Percentiles rank a stretch among this genome's conserved stretches.
phyloP scores from a whole-genome alignment of 2,329 filamentous ascomycete species.

The Paraphoma sp. region DNA sequence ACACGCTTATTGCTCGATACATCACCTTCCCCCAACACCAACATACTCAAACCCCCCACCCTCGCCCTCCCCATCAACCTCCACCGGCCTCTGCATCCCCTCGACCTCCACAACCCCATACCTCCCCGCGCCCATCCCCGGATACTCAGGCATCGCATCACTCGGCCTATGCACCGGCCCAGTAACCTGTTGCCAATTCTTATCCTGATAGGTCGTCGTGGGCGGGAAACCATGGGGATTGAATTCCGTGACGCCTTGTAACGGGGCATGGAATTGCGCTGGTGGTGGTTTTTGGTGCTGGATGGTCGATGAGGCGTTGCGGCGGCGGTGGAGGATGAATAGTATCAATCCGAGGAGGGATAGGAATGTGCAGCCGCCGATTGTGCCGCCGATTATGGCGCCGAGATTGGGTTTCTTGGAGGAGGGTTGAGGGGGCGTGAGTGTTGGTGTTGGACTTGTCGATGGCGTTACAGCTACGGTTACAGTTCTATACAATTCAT shows the following conservation, averaged over 20 bases:
- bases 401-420: slow-evolving; percentile 25
- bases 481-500: slow-evolving; percentile 2
- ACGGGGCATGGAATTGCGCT: background rate
- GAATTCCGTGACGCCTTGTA: slow-evolving; percentile 9
- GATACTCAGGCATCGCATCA: slow-evolving; percentile 8
- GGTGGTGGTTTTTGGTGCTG: background rate
- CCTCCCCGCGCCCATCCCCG: slow-evolving; percentile 4
- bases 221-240: slow-evolving; percentile 12
- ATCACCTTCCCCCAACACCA: background rate
- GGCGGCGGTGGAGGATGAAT: slow-evolving; percentile 28
- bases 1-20: too few species aligned
- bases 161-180: slow-evolving; percentile 2
- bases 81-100: slow-evolving; percentile 12
- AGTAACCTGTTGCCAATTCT: slow-evolving; percentile 6
- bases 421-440: background rate
- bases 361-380: slow-evolving; percentile 37
- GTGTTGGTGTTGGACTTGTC: slow-evolving; percentile 2
- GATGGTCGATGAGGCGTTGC: background rate
- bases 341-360: slow-evolving; percentile 28
- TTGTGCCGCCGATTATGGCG: slow-evolving; percentile 42
- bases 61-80: slow-evolving; percentile 3
- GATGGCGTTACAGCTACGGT: slow-evolving; percentile 8
- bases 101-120: slow-evolving; percentile 17
- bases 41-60: background rate
- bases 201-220: slow-evolving; percentile 9